phyloP scores from a whole-genome alignment of 306 rosid genomes.

The Quercus alba region DNA sequence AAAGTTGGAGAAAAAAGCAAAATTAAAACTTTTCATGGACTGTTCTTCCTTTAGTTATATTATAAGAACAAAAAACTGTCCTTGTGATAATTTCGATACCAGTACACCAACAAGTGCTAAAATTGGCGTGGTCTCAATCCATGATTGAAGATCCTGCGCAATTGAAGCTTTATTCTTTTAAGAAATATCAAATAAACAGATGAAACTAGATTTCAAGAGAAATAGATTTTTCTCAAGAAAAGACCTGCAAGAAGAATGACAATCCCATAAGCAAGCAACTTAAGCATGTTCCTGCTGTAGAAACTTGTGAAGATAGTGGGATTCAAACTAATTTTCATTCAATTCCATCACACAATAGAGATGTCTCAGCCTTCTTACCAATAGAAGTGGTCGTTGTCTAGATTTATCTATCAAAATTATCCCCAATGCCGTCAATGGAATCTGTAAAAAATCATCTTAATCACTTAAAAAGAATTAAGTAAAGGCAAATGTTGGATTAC shows the following conservation, averaged over 20 bases:
- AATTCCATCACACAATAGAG: background rate
- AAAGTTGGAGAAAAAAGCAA: background rate
- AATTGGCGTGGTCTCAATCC: conserved; percentile 47
- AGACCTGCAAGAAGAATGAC: conserved; percentile 59
- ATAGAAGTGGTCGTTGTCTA: conserved; percentile 61
- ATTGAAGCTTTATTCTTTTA: background rate
- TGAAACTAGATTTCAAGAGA: background rate
- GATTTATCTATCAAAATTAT: conserved; percentile 59
- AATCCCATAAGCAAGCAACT: conserved; percentile 56
- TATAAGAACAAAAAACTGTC: background rate
- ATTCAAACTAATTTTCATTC: conserved; percentile 8
- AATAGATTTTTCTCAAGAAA: conserved; percentile 17
- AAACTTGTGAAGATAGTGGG: conserved; percentile 29
- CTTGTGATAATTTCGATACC: conserved; percentile 38
- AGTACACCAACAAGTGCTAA: conserved; percentile 50
- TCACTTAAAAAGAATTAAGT: background rate
- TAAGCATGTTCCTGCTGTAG: conserved; percentile 72
- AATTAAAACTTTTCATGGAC: background rate
- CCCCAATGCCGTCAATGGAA: conserved; percentile 61
- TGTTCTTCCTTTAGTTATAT: background rate
- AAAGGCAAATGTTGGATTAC: too few species aligned
- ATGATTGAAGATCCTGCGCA: conserved; percentile 53
- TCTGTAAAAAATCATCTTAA: conserved; percentile 27
- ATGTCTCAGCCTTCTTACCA: conserved; percentile 38
- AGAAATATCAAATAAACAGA: background rate